Conservation (phyloP, 2,329 filamentous ascomycete species). For the Diaporthe vexans region DNA sequence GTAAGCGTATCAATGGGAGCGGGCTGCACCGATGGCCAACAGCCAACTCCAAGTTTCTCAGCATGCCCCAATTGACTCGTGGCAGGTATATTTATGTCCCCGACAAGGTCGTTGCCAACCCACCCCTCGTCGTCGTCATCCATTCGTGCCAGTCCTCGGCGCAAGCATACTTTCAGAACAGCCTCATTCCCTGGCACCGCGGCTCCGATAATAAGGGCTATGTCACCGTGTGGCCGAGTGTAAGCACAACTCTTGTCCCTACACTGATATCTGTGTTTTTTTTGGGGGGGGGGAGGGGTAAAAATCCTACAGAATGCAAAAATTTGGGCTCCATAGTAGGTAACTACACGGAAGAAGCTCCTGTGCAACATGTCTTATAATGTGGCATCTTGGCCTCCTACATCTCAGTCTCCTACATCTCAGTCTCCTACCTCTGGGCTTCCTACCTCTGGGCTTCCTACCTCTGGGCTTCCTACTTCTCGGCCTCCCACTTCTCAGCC, state of each 20-base stretch:
- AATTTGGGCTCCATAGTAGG: neutral
- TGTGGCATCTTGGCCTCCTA: too few relatives aligned
- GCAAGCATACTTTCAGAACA: conserved; percentile 54
- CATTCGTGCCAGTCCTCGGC: conserved; percentile 55
- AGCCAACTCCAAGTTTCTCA: neutral
- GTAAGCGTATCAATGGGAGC: conserved; percentile 43
- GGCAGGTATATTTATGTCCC: conserved; percentile 53
- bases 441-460: too few relatives aligned
- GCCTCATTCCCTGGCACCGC: conserved; percentile 52
- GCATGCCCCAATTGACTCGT: neutral
- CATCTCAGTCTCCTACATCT: too few relatives aligned
- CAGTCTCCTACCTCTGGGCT: too few relatives aligned
- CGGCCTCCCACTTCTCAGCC: too few relatives aligned
- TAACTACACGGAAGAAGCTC: too few relatives aligned
- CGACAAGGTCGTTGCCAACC: conserved; percentile 52
- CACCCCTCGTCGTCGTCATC: conserved; percentile 54
- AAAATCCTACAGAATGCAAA: neutral
- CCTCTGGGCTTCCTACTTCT: too few relatives aligned
- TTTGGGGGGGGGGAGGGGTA: too few relatives aligned
- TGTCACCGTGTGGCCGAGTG: conserved; percentile 64
- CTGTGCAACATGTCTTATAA: too few relatives aligned
- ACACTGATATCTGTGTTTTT: too few relatives aligned
- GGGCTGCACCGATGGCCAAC: neutral
- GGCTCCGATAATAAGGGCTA: conserved; percentile 54
- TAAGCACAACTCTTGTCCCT: conserved; percentile 44